Conservation (phyloP, 225 moss, liverwort and hornwort species). For the Anthoceros angustus region DNA sequence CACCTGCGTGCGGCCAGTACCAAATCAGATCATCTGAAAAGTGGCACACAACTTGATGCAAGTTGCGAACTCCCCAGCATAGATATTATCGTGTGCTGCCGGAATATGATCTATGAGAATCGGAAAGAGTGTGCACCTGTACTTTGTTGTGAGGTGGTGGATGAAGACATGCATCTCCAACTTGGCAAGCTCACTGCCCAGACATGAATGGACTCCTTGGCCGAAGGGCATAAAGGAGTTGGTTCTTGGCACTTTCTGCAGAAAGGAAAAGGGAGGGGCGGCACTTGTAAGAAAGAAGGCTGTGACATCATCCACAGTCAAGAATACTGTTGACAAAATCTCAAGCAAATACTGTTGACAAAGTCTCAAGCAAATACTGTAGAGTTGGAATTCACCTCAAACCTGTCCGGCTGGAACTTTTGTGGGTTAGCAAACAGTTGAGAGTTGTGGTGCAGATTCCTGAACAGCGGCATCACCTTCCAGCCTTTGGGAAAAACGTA, state of each 20-base stretch:
- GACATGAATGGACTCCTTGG: slow-evolving; percentile 24
- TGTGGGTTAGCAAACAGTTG: not conserved
- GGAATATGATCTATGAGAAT: not conserved
- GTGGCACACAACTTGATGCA: not conserved
- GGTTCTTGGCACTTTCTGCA: slow-evolving; percentile 26
- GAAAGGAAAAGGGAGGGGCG: not conserved
- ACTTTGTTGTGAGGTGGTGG: slow-evolving; percentile 28
- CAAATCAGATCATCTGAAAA: not conserved
- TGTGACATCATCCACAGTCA: no score
- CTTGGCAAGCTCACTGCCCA: slow-evolving; percentile 30
- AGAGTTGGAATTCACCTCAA: not conserved
- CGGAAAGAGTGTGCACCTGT: slow-evolving; percentile 10
- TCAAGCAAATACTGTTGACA: not conserved
- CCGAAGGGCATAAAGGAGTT: slow-evolving; percentile 27
- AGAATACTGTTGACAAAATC: not conserved
- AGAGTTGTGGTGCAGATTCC: not conserved
- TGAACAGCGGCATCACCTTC: not conserved
- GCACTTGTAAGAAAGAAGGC: slow-evolving; percentile 2
- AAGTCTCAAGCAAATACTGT: not conserved
- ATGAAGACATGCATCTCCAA: slow-evolving; percentile 20
- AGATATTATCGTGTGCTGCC: not conserved
- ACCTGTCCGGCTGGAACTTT: not conserved
- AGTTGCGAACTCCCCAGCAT: not conserved
- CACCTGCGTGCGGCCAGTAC: slow-evolving; percentile 10
- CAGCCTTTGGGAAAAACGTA: not conserved